Percentiles rank a stretch among this genome's conserved stretches.
phyloP scores from a whole-genome alignment of 2,329 filamentous ascomycete genomes.

The Cladophialophora psammophila region DNA sequence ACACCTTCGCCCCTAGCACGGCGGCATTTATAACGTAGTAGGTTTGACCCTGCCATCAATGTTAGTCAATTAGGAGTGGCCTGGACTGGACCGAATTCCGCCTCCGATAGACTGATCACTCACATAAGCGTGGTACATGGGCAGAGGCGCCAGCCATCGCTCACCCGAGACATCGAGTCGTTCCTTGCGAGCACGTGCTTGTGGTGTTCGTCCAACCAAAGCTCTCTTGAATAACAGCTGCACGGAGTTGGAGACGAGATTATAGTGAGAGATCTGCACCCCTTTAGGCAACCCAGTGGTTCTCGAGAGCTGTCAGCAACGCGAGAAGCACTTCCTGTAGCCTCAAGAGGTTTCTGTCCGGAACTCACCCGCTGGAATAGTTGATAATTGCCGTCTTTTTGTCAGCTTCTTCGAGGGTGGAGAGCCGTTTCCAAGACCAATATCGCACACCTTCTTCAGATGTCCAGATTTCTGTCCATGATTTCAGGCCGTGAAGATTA shows the following conservation, averaged over 20 bases:
- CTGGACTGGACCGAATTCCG: not conserved
- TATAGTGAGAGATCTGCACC: slow-evolving; percentile 62
- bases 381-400: slow-evolving; percentile 60
- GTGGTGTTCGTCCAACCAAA: slow-evolving; percentile 1
- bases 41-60: slow-evolving; percentile 17
- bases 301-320: not conserved
- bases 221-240: slow-evolving; percentile 4
- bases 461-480: slow-evolving; percentile 20
- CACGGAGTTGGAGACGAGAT: slow-evolving; percentile 18
- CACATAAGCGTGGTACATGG: slow-evolving; percentile 25
- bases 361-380: slow-evolving; percentile 55
- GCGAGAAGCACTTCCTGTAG: not conserved
- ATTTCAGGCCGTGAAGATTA: slow-evolving; percentile 39
- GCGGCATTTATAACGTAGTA: slow-evolving; percentile 20
- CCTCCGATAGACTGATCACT: not conserved
- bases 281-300: slow-evolving; percentile 69
- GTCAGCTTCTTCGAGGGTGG: slow-evolving; percentile 41
- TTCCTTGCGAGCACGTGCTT: slow-evolving; percentile 9
- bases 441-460: slow-evolving; percentile 6
- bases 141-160: slow-evolving; percentile 20
- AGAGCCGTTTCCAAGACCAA: slow-evolving; percentile 22
- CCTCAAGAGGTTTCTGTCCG: not conserved
- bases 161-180: slow-evolving; percentile 14
- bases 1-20: slow-evolving; percentile 15
- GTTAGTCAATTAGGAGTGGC: not conserved